phyloP scores from a whole-genome alignment of 331 rosid genomes.

The Stylosanthes scabra region DNA sequence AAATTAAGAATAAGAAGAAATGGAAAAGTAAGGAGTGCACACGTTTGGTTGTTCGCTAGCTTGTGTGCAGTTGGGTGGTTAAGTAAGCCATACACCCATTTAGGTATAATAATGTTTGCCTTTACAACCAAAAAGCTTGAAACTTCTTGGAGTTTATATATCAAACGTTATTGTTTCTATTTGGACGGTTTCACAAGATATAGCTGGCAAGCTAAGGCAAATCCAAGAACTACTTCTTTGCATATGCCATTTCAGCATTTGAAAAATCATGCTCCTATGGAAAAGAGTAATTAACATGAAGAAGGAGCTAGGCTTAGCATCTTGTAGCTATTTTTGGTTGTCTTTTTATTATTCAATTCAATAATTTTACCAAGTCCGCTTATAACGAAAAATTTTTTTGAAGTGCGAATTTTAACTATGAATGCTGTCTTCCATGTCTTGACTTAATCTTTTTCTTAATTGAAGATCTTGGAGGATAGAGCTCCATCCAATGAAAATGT shows the following conservation, averaged over 20 bases:
- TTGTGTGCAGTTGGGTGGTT: slow-evolving; percentile 30
- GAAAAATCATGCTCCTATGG: background rate
- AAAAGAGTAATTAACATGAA: background rate
- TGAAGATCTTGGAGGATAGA: no score
- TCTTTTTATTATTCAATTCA: no score
- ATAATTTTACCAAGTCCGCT: no score
- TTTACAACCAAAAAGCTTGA: slow-evolving; percentile 52
- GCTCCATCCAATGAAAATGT: no score
- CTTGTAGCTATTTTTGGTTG: background rate
- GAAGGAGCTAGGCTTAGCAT: background rate
- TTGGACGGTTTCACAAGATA: slow-evolving; percentile 9
- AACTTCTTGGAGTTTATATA: slow-evolving; percentile 2
- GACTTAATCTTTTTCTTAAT: no score
- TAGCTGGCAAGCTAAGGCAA: slow-evolving; percentile 3
- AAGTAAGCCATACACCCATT: slow-evolving; percentile 31
- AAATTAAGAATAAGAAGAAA: slow-evolving; percentile 32
- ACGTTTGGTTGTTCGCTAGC: slow-evolving; percentile 53
- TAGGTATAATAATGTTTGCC: slow-evolving; percentile 46
- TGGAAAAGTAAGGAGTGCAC: slow-evolving; percentile 46
- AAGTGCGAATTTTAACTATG: no score
- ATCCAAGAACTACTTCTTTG: slow-evolving; percentile 10
- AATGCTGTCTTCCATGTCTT: no score
- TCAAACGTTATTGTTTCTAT: background rate
- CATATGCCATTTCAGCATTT: background rate
- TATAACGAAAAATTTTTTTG: no score